Evolutionary conservation across 2,329 filamentous ascomycete genomes (phyloP).

Genomic region (Stagonosporopsis chrysanthemi): DNA sequence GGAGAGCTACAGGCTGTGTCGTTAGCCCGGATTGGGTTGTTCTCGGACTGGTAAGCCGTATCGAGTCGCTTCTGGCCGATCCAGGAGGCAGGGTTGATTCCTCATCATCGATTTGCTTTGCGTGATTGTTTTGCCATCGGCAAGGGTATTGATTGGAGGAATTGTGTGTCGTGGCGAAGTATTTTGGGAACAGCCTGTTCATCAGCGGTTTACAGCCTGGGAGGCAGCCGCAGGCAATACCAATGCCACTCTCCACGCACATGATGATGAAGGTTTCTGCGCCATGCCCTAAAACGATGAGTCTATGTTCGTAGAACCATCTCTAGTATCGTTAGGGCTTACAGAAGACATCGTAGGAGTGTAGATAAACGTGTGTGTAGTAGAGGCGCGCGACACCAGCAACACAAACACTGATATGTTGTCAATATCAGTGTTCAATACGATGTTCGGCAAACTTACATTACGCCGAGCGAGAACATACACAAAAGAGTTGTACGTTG

Average conservation of each 20-base stretch:
- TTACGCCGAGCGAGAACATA: constrained; percentile 42
- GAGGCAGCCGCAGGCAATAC: constrained; percentile 44
- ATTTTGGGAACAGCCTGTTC: constrained; percentile 32
- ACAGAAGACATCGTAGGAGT: constrained; percentile 40
- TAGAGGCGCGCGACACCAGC: constrained; percentile 42
- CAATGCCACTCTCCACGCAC: constrained; percentile 38
- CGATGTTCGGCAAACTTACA: constrained; percentile 22
- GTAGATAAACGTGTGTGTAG: constrained; percentile 37
- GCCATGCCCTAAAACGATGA: constrained; percentile 30
- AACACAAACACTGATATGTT: constrained; percentile 43
- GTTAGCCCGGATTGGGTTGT: neutral
- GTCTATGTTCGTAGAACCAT: neutral
- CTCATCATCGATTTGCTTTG: constrained; percentile 10
- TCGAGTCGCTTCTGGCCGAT: constrained; percentile 3
- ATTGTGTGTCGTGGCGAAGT: constrained; percentile 30
- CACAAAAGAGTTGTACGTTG: constrained; percentile 40
- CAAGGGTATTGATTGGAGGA: constrained; percentile 10
- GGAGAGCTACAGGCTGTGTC: neutral
- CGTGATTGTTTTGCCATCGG: constrained; percentile 12
- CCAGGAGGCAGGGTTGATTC: constrained; percentile 1
- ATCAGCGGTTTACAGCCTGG: constrained; percentile 45
- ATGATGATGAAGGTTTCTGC: constrained; percentile 37
- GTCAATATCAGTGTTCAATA: neutral
- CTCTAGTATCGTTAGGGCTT: neutral
- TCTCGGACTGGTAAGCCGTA: neutral